A percentile compares a stretch with the other conserved stretches of the same genome.
Conservation (phyloP, 1,284 basidiomycete species). For the Trichosporon sp. region DNA sequence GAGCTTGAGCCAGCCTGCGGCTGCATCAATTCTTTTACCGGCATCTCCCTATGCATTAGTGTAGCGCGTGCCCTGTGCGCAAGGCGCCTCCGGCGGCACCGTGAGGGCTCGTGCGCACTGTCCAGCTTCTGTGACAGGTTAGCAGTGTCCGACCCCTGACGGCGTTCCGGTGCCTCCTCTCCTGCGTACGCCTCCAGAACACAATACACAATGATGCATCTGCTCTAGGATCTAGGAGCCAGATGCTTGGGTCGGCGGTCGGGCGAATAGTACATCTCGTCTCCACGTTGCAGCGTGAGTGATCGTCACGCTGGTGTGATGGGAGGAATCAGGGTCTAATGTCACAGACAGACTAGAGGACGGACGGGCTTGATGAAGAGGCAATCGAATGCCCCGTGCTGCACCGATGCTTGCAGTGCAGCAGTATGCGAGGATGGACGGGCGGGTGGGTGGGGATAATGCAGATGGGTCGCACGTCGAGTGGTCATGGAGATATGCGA, state of each 20-base stretch:
- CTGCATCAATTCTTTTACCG: neutral
- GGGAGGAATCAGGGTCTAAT: neutral
- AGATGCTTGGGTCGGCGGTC: neutral
- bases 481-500: neutral
- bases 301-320: neutral
- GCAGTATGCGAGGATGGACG: neutral
- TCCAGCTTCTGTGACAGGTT: neutral
- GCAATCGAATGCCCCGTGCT: neutral
- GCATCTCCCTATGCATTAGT: neutral
- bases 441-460: neutral
- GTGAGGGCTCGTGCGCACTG: neutral
- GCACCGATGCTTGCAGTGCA: neutral
- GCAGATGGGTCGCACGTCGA: neutral
- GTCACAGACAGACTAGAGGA: constrained; percentile 3
- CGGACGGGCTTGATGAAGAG: neutral
- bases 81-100: neutral
- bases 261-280: neutral
- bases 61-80: neutral
- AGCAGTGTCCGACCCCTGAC: neutral
- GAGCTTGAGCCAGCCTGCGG: neutral
- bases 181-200: neutral
- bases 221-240: neutral
- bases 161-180: neutral
- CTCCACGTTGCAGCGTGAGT: neutral
- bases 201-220: neutral